Base-by-base conservation (phyloP, 805 yeast genomes). In the Candida awuae region DNA sequence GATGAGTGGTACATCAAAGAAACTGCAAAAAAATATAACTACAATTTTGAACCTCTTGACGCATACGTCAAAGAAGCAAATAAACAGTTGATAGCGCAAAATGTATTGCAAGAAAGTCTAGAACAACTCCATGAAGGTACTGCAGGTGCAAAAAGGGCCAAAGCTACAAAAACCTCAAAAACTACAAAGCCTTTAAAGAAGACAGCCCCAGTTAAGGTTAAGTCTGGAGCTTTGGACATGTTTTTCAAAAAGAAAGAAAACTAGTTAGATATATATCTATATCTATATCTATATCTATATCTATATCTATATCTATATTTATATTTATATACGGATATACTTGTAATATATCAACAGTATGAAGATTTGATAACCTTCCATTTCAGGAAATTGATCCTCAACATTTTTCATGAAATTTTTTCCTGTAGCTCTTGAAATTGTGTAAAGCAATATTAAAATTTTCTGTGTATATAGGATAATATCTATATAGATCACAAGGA, bases 141-240 rank as follows among this genome's bases (percentile, higher is more conserved):
- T 44, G 47, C 42, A 38, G 21, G 17, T 29, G 20, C 37, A 35
- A 31, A 29, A 45, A 30, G 42, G 45, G 28, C 54, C 55, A 34
- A 47, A 52, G 25, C 49, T 46, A 42, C 42, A 36, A 26, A 49
- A 59, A 28, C 14, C n/a, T 28, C 19, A 37, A 33, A 32, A 26
- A 16, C 35, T 20, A 10, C 23, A 18, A 35, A 29, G 19, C 26
- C 40, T 2, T 23, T 29, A 12, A 27, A 31, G 37, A 57, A 20
- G 58, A 56, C 21, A 67, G 65, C 42, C 34, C 40, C 32, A 47
- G 45, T 46, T 18, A 54, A 50, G 27, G 75, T 75, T 3, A 74
- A 73, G 1, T 63, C 65, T 2, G 80, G 92, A 1, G 84, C 86
- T 1, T 60, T 82, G 20, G 90, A 82, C 52, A 71, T 74, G 38